Evolutionary conservation across 1,139 yeast genomes (phyloP), one percentile per base, ranked within the genome.

Genomic region (Taphrina communis): DNA sequence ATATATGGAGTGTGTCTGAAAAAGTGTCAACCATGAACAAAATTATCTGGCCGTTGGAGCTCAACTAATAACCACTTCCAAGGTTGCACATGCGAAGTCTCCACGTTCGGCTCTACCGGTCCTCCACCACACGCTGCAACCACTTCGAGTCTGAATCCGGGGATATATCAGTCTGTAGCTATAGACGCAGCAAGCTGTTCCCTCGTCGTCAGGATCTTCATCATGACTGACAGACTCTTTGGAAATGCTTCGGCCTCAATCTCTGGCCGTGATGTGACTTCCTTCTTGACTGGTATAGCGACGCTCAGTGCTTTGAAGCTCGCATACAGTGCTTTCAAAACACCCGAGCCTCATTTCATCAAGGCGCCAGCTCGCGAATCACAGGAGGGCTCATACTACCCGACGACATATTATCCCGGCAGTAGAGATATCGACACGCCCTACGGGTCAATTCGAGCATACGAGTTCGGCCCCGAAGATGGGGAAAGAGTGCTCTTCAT

Each of bases 401-500:
- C 66, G 6, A 35, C 19, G 9, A 39, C 51, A 36, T 59, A 36
- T n/a, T 66, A 55, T 42, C 56, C 38, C 31, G 66, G 66, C 7
- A 46, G 61, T 6, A 21, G 50, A 31, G 57, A 53, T 25, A 42
- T 66, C 39, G 55, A 50, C 6, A 59, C 69, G 3, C 69, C 69
- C 9, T 66, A 59, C 38, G 69, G 69, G 12, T 42, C 41, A 8
- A 59, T 60, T 14, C 41, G 65, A 41, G 21, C 51, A 14, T 66
- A 59, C 31, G 61, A 42, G 35, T 51, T 36, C 7, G 69, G 69
- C 3, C 65, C 65, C 5, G 48, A 35, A 17, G 69, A 66, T 25
- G 69, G 69, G 1, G 53, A 55, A n/a, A 21, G 66, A 7, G 46
- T 66, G 19, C 52, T 66, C 53, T 60, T 66, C 25, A 42, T 66